Evolutionary conservation across 345 rosid species (phyloP), one percentile per base, ranked within the genome.

Genomic region (Diplotaxis tenuifolia): DNA sequence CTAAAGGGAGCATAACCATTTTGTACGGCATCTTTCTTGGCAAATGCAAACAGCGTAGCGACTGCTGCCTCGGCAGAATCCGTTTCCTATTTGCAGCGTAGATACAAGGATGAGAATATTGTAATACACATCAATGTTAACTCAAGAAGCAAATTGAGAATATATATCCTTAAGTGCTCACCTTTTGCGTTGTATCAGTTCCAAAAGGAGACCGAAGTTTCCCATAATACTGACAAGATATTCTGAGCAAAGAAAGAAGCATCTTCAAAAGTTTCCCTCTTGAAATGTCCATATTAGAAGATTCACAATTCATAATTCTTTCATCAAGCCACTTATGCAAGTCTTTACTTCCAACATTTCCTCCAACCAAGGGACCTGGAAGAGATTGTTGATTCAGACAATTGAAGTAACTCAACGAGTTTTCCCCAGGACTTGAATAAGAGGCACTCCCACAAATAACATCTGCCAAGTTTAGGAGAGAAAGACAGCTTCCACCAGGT

Each of bases 311-410:
- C 11, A 79, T 75, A 78, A 89, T 83, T 80, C 92, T 85, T 79
- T 92, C 97, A 82, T 92, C 99, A 62, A 92, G 82, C 99, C 99
- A 96, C 83, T 86, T 96, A 78, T 89, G 76, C 80, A 96, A 84
- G 62, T 96, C 99, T 81, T 90, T 92, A 77, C 75, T 88, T 73
- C 98, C 94, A 70, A 76, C 93, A 87, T 73, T 88, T 59, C 99
- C 99, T 56, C 98, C 98, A 79, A 87, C 91, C 87, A 96, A 81
- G 21, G 99, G 99, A 75, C 97, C 97, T 28, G 97, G 90, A 83
- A 90, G 86, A 56, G 89, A 80, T 73, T 89, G 89, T 75, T 89
- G 89, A 83, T 84, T 79, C 57, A 96, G 82, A 75, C 90, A 78
- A 80, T 38, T 84, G 34, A 92, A 84, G 84, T 96, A 96, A 80